Evolutionary conservation across 768 basidiomycete species (phyloP), one percentile per base, ranked within the genome.

Genomic region (Solioccasus polychromus): DNA sequence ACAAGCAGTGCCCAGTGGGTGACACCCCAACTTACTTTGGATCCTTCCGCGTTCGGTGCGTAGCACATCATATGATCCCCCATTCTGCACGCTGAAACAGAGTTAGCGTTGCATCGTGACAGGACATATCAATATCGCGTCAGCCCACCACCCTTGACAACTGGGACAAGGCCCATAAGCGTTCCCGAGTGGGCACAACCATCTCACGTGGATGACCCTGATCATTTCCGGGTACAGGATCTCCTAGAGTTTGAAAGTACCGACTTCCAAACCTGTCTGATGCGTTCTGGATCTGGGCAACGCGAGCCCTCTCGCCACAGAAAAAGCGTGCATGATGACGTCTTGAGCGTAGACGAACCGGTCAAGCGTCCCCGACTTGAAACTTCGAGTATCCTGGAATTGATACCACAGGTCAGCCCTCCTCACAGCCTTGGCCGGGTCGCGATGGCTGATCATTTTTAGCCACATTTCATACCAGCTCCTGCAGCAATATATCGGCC

Each of bases 381-480:
- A 42, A 32, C 45, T n/a, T 59, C 57, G 3, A 60, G 68, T 2
- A 59, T 79, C 25, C 55, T 68, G 43, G 51, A 59, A 32, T 40
- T 71, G 26, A 68, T 81, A 44, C 72, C 77, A 15, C 73, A 73
- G 66, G 79, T 79, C 41, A 31, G 69, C 59, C 28, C 36, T 29
- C 41, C 42, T n/a, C 10, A n/a, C 42, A 12, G n/a, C n/a, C n/a
- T 34, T 10, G 9, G 17, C 43, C 35, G 20, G 23, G 32, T 41
- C 34, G 40, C 28, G 24, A 29, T 19, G 32, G 44, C 48, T 61
- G 45, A 65, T 41, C 20, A 7, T 31, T 28, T 45, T 41, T 35
- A 67, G 64, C 56, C 53, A n/a, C 55, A 53, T 45, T 59, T 56
- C 55, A 45, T 52, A 47, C 42, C 46, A 36, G 41, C 45, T 19